Conservation (phyloP, 495 filamentous ascomycete species). For the Trichodelitschia bisporula region DNA sequence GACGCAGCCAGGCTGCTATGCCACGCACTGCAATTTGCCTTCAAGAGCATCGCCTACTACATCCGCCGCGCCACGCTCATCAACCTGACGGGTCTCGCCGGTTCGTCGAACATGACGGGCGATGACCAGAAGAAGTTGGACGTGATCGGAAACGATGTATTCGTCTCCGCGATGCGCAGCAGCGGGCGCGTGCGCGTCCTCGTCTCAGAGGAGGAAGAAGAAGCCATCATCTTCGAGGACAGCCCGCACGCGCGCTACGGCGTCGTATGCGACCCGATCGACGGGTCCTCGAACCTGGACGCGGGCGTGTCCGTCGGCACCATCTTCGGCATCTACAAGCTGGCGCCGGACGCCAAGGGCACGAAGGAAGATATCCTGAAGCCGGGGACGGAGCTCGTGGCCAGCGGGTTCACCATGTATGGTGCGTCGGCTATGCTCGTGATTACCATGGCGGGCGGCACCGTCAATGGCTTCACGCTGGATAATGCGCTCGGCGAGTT, state of each 20-base stretch:
- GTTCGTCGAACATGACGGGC: conserved; percentile 82
- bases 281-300: conserved; percentile 92
- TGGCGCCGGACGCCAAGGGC: conserved; percentile 43
- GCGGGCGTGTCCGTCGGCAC: conserved; percentile 95
- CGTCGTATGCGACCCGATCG: conserved; percentile 92
- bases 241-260: conserved; percentile 65
- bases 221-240: conserved; percentile 69
- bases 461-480: conserved; percentile 90
- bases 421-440: conserved; percentile 90
- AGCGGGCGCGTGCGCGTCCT: conserved; percentile 73
- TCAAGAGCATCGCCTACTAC: conserved; percentile 99
- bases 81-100: conserved; percentile 84
- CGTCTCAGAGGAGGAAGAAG: conserved; percentile 91
- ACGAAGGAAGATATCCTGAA: conserved; percentile 63
- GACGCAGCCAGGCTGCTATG: conserved; percentile 46
- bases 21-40: conserved; percentile 95
- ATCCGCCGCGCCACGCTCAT: conserved; percentile 94
- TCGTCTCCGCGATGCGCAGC: conserved; percentile 78
- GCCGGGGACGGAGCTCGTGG: conserved; percentile 76
- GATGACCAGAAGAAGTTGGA: conserved; percentile 99
- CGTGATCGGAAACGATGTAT: conserved; percentile 94
- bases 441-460: conserved; percentile 84
- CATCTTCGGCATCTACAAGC: conserved; percentile 86
- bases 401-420: conserved; percentile 97
- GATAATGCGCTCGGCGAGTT: conserved; percentile 94